Conservation (phyloP, 257 asterid genomes). For the Przewalskia tangutica region DNA sequence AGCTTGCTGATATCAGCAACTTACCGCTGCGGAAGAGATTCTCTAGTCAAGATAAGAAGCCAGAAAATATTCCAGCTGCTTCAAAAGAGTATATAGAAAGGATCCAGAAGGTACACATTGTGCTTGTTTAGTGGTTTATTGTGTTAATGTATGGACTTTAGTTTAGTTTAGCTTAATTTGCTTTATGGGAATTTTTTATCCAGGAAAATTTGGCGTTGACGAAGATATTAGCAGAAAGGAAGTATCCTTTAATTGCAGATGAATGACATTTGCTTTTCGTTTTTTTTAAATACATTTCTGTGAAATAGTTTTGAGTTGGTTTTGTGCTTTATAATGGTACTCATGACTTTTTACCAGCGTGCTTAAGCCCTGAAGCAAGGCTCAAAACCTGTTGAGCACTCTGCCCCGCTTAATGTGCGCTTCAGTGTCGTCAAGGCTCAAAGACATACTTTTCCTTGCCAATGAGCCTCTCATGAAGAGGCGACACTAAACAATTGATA, state of each 20-base stretch:
- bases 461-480: too few species aligned
- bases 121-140: neutral
- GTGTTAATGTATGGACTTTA: neutral
- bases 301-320: neutral
- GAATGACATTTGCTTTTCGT: neutral
- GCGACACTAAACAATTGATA: too few species aligned
- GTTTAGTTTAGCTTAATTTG: conserved; percentile 5
- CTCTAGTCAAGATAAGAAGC: conserved; percentile 19
- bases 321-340: neutral
- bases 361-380: too few species aligned
- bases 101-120: conserved; percentile 40
- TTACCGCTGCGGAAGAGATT: conserved; percentile 32
- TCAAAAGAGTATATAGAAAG: conserved; percentile 30
- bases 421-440: too few species aligned
- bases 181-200: conserved; percentile 6
- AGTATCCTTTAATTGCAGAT: conserved; percentile 41
- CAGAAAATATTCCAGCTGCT: conserved; percentile 16
- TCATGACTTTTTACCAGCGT: neutral
- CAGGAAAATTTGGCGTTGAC: conserved; percentile 51
- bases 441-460: too few species aligned
- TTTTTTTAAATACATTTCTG: neutral
- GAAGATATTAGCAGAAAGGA: conserved; percentile 54
- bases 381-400: too few species aligned
- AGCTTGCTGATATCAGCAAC: conserved; percentile 66
- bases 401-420: too few species aligned